These are phyloP conservation scores for Arxiozyma telluris DNA, from an alignment of 1,139 yeast genomes.

Conservation along the genomic window DNA sequence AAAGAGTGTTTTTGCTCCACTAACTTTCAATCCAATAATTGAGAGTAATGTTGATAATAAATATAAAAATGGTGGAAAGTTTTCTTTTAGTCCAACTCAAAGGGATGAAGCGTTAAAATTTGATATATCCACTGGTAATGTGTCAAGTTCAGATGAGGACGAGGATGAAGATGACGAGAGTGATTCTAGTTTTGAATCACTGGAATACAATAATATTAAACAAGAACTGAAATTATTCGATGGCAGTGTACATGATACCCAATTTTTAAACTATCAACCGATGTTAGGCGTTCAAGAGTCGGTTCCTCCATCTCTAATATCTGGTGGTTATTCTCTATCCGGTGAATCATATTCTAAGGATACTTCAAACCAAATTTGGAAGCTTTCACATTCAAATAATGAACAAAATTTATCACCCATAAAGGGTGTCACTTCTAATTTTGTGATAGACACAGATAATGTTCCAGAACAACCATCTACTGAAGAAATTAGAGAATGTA, in stretches of 20 bases:
- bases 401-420: constrained; percentile 18
- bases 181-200: constrained; percentile 24
- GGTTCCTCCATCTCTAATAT: constrained; percentile 12
- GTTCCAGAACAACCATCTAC: not conserved
- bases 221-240: constrained; percentile 17
- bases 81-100: constrained; percentile 36
- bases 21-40: constrained; percentile 70
- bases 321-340: constrained; percentile 7
- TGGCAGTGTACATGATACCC: constrained; percentile 11
- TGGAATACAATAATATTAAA: constrained; percentile 24
- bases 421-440: constrained; percentile 4
- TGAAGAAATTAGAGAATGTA: not conserved
- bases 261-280: constrained; percentile 10
- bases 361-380: constrained; percentile 23
- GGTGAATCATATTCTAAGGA: constrained; percentile 15
- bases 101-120: constrained; percentile 27
- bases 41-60: constrained; percentile 70
- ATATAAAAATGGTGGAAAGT: constrained; percentile 79
- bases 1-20: constrained; percentile 67
- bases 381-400: constrained; percentile 15
- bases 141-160: constrained; percentile 31
- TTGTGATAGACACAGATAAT: not conserved
- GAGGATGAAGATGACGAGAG: constrained; percentile 13
- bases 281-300: constrained; percentile 13
- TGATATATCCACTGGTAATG: constrained; percentile 24